Evolutionary conservation across 768 basidiomycete genomes (phyloP), one percentile per base, ranked within the genome.

Genomic region (Auricularia sp.): DNA sequence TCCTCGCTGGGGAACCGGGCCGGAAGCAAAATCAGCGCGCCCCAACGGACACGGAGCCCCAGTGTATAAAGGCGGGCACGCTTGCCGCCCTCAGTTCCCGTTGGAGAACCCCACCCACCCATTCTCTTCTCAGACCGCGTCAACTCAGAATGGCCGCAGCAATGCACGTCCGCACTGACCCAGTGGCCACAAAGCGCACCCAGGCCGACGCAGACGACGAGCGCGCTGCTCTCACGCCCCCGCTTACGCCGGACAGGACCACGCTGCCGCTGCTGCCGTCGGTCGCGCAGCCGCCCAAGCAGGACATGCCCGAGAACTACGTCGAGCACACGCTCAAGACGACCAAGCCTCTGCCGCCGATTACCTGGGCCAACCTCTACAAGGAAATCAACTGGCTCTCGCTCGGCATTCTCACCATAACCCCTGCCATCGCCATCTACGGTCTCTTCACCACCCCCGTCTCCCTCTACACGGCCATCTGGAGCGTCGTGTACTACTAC

Each of bases 301-400:
- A 51, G 47, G 21, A 51, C 47, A 18, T 51, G 47, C 47, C 47
- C 2, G 47, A 59, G 56, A 77, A 79, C 75, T 79, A 79, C 66
- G 77, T 79, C 67, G 71, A 75, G 47, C 67, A 73, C 67, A 78
- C 77, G 21, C 72, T 78, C 66, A 68, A 70, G 42, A 74, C 70
- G 35, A 74, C 74, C 61, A 76, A 76, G 68, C 71, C 74, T 56
- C 73, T 77, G 6, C 77, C 77, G 5, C 77, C 77, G 2, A 69
- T 77, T 36, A 77, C 75, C 0, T 72, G 67, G 70, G 64, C 63
- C 59, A 79, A 71, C 66, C 61, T 77, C 51, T 47, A 68, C 65
- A 64, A 63, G 29, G 66, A 71, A 36, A 73, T 90, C 61, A 82
- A 83, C 66, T 92, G 90, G 89, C 89, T 93, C 78, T 92, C 90